Conservation (phyloP, 371 early-diverging fungal species). For the Encephalitozoon hellem region DNA sequence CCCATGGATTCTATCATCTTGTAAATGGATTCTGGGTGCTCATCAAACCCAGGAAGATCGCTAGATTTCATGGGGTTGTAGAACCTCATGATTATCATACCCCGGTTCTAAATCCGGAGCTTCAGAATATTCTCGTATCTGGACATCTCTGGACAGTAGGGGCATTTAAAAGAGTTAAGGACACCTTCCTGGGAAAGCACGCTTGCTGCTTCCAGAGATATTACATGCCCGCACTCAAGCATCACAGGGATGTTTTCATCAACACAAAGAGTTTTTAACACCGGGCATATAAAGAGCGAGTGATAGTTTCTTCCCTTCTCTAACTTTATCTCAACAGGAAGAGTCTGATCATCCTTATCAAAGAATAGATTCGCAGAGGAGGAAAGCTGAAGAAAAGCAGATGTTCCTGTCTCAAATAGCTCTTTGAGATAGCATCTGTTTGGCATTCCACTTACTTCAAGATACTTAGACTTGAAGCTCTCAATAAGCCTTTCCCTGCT, state of each 20-base stretch:
- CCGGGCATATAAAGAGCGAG: conserved; percentile 89
- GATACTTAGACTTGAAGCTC: background rate
- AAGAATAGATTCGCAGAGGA: background rate
- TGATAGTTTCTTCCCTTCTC: conserved; percentile 62
- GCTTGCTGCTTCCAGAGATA: conserved; percentile 74
- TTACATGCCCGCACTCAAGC: conserved; percentile 89
- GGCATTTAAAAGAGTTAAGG: conserved; percentile 68
- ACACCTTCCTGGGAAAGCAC: conserved; percentile 67
- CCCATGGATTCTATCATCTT: background rate
- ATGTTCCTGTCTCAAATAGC: background rate
- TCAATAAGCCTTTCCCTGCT: background rate
- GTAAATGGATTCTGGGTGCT: background rate
- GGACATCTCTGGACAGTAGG: conserved; percentile 80
- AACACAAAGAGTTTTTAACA: conserved; percentile 71
- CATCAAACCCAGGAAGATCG: background rate
- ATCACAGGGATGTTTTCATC: conserved; percentile 90
- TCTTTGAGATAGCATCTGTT: background rate
- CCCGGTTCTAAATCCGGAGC: background rate
- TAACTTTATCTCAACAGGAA: conserved; percentile 30
- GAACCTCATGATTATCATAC: background rate
- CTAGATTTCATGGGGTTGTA: background rate
- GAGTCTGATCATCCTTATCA: conserved; percentile 9
- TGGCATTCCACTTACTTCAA: background rate
- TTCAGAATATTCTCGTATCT: conserved; percentile 5
- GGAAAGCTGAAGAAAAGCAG: background rate